These are phyloP conservation scores for Stachybotrys chartarum DNA, from an alignment of 2,329 filamentous ascomycete genomes.

Conservation along the genomic window DNA sequence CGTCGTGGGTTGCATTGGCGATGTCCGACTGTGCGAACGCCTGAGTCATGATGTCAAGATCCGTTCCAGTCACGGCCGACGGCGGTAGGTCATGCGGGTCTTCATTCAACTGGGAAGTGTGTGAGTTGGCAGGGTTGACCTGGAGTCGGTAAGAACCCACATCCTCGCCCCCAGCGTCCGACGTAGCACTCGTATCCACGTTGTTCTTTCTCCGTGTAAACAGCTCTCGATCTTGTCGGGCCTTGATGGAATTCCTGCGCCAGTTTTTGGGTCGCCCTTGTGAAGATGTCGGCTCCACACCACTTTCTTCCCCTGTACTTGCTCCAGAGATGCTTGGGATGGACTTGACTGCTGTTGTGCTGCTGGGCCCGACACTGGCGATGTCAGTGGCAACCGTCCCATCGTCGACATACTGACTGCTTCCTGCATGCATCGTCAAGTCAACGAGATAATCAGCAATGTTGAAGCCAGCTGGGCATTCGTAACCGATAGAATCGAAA, in stretches of 20 bases:
- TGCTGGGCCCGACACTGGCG: slow-evolving; percentile 71
- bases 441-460: slow-evolving; percentile 98
- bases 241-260: slow-evolving; percentile 72
- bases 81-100: slow-evolving; percentile 60
- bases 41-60: slow-evolving; percentile 73
- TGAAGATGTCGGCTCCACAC: slow-evolving; percentile 48
- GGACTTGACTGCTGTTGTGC: slow-evolving; percentile 82
- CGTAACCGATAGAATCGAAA: slow-evolving; percentile 86
- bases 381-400: slow-evolving; percentile 46
- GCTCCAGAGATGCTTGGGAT: slow-evolving; percentile 75
- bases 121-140: slow-evolving; percentile 30
- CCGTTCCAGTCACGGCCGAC: slow-evolving; percentile 57
- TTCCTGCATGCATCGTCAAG: slow-evolving; percentile 89
- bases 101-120: slow-evolving; percentile 57
- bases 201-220: slow-evolving; percentile 71
- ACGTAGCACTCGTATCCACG: slow-evolving; percentile 56
- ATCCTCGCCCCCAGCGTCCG: slow-evolving; percentile 46
- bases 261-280: slow-evolving; percentile 53
- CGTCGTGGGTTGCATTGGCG: slow-evolving; percentile 63
- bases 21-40: slow-evolving; percentile 75
- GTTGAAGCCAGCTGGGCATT: slow-evolving; percentile 94
- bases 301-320: slow-evolving; percentile 64
- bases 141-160: slow-evolving; percentile 44
- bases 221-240: slow-evolving; percentile 82
- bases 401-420: slow-evolving; percentile 48